phyloP scores from a whole-genome alignment of 371 early-diverging fungal genomes.

The Chytridium lagenaria region DNA sequence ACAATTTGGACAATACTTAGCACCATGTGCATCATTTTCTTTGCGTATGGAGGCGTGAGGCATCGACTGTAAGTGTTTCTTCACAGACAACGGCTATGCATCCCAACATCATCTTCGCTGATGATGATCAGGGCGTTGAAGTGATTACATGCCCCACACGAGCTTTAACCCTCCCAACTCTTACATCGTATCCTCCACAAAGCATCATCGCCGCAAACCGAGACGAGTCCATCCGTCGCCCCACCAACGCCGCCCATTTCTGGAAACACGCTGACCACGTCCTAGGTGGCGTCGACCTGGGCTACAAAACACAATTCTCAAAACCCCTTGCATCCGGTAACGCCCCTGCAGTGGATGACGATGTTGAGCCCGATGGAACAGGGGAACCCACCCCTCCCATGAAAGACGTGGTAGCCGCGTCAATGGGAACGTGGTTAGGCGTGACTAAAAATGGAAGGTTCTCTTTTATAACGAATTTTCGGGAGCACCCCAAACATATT shows the following conservation, averaged over 20 bases:
- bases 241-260: slow-evolving; percentile 37
- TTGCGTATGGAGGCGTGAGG: not conserved
- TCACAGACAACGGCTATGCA: not conserved
- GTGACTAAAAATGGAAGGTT: slow-evolving; percentile 41
- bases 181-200: not conserved
- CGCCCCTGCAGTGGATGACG: not conserved
- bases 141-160: too few relatives aligned
- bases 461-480: slow-evolving; percentile 49
- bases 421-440: slow-evolving; percentile 49
- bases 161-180: not conserved
- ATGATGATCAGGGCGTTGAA: too few relatives aligned
- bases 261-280: slow-evolving; percentile 41
- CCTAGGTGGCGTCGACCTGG: slow-evolving; percentile 46
- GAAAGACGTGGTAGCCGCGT: not conserved
- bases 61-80: not conserved
- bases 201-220: slow-evolving; percentile 49
- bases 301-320: slow-evolving; percentile 11
- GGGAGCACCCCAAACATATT: slow-evolving; percentile 32
- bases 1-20: too few relatives aligned
- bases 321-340: not conserved
- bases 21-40: slow-evolving; percentile 8
- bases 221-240: slow-evolving; percentile 52
- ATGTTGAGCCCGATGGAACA: too few relatives aligned
- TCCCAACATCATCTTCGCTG: not conserved
- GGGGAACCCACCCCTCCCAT: too few relatives aligned